These are phyloP conservation scores for Eudorina sp. DNA, from an alignment of 139 green algal species.

Conservation along the genomic window DNA sequence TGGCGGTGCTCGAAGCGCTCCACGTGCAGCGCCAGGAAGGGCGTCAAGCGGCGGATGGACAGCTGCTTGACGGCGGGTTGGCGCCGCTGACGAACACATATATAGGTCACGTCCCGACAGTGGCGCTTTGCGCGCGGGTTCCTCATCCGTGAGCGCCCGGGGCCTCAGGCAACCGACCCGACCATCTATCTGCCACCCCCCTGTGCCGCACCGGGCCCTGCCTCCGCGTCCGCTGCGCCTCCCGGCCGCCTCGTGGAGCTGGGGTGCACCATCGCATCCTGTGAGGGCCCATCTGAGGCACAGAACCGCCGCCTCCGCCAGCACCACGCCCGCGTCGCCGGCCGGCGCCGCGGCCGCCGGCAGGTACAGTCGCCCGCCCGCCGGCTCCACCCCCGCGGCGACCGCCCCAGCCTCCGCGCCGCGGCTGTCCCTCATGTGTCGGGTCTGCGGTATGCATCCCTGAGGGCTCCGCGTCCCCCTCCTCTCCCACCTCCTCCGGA, in stretches of 20 bases:
- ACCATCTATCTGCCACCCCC: background rate
- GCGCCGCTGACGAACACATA: conserved; percentile 57
- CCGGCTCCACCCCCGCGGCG: background rate
- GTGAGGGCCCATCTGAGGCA: conserved; percentile 15
- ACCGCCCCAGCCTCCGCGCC: background rate
- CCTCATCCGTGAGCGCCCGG: too few relatives aligned
- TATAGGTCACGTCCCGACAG: too few relatives aligned
- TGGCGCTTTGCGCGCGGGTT: too few relatives aligned
- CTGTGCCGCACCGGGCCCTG: background rate
- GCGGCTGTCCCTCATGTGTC: background rate
- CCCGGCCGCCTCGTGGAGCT: background rate
- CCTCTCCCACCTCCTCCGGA: background rate
- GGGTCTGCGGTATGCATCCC: too few relatives aligned
- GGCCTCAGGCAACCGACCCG: background rate
- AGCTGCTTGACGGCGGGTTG: conserved; percentile 89
- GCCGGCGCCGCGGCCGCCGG: background rate
- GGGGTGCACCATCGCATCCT: background rate
- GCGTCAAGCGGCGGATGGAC: conserved; percentile 83
- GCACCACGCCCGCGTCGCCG: background rate
- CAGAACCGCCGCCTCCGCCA: background rate
- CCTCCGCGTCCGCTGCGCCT: background rate
- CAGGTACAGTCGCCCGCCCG: too few relatives aligned
- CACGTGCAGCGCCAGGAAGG: conserved; percentile 89
- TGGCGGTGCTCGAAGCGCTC: conserved; percentile 91
- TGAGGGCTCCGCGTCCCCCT: background rate